phyloP scores from a whole-genome alignment of 2,329 filamentous ascomycete genomes.

The Aureobasidium sp. region DNA sequence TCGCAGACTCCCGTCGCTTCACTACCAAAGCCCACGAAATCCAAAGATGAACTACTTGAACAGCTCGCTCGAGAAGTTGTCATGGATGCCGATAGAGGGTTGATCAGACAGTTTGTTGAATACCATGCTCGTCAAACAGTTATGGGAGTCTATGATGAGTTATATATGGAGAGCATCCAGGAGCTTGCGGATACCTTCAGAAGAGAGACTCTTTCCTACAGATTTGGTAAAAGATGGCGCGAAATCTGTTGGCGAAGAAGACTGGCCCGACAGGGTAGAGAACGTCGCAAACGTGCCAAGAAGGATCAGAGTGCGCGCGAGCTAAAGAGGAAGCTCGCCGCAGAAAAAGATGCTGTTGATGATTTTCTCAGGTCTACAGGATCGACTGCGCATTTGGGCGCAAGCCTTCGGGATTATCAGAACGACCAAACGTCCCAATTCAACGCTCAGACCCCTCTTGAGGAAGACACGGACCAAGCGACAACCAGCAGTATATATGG shows the following conservation, averaged over 20 bases:
- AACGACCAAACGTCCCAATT: neutral
- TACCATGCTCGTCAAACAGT: constrained; percentile 30
- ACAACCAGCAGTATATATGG: neutral
- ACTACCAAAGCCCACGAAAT: constrained; percentile 8
- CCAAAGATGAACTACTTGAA: constrained; percentile 18
- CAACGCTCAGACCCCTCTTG: neutral
- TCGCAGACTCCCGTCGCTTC: constrained; percentile 10
- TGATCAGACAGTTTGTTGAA: constrained; percentile 39
- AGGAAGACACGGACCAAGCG: neutral
- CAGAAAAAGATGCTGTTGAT: constrained; percentile 19
- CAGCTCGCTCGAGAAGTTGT: constrained; percentile 32
- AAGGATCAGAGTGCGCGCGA: constrained; percentile 17
- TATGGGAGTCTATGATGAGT: constrained; percentile 25
- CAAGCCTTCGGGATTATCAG: neutral
- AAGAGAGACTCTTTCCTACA: constrained; percentile 24
- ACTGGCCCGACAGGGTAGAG: constrained; percentile 28
- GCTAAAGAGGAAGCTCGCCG: constrained; percentile 18
- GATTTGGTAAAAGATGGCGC: constrained; percentile 33
- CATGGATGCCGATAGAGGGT: constrained; percentile 31
- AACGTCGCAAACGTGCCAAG: constrained; percentile 22
- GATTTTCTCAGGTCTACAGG: constrained; percentile 14
- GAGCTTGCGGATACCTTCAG: constrained; percentile 27
- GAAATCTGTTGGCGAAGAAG: constrained; percentile 28
- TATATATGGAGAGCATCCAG: constrained; percentile 25
- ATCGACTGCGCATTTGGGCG: neutral